Conservation (phyloP, 1,284 basidiomycete species). For the Clitocybe nebularis region DNA sequence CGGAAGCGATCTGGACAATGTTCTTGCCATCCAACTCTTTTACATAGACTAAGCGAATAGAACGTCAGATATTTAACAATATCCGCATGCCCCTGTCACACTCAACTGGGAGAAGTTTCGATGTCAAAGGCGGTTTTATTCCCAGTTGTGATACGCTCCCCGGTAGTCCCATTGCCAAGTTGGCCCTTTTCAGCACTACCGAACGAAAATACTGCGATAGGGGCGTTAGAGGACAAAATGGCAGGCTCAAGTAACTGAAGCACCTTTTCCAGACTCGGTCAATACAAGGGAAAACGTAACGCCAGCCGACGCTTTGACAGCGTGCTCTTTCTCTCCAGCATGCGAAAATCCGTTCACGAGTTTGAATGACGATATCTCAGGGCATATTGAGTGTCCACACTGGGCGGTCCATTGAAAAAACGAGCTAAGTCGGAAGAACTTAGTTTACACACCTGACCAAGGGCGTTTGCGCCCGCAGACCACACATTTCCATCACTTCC, state of each 20-base stretch:
- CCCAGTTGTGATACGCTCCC: constrained; percentile 82
- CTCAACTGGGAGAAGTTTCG: constrained; percentile 72
- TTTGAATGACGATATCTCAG: constrained; percentile 67
- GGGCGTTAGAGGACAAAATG: background rate
- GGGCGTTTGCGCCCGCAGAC: constrained; percentile 78
- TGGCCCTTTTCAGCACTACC: constrained; percentile 94
- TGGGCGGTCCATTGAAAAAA: constrained; percentile 23
- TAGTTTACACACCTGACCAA: constrained; percentile 66
- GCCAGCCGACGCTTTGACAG: constrained; percentile 76
- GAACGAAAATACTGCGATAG: constrained; percentile 69
- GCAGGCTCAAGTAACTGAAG: constrained; percentile 6
- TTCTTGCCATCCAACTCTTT: constrained; percentile 70
- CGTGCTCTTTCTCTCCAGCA: constrained; percentile 57
- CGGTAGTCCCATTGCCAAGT: constrained; percentile 86
- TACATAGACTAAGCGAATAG: constrained; percentile 63
- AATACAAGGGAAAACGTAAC: constrained; percentile 82
- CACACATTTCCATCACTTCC: constrained; percentile 81
- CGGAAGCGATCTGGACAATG: constrained; percentile 80
- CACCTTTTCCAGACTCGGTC: constrained; percentile 75
- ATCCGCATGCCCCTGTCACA: too few relatives aligned
- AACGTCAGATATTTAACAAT: too few relatives aligned
- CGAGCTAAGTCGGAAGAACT: constrained; percentile 21
- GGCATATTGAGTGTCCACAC: constrained; percentile 68
- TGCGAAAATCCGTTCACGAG: constrained; percentile 52
- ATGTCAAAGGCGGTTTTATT: constrained; percentile 82